A percentile compares a stretch with the other conserved stretches of the same genome.
Conservation (phyloP, 805 yeast species). For the Candida insectalens region DNA sequence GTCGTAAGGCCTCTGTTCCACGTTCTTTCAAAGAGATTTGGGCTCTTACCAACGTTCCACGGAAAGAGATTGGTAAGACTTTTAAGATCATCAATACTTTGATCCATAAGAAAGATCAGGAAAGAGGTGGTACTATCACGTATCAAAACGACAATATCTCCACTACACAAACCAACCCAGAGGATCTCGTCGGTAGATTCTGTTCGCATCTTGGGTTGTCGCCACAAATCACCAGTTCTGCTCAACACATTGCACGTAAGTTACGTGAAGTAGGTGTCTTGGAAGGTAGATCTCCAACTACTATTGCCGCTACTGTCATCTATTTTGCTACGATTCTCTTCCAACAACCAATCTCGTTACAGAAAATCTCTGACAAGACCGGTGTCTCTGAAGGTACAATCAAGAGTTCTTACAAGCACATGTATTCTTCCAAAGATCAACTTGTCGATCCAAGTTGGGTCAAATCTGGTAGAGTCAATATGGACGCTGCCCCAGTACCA, state of each 20-base stretch:
- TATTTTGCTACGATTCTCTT: conserved; percentile 91
- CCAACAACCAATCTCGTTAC: conserved; percentile 64
- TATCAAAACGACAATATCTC: conserved; percentile 39
- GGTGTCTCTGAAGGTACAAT: conserved; percentile 98
- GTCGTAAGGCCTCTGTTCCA: conserved; percentile 88
- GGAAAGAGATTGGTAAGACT: conserved; percentile 89
- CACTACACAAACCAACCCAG: conserved; percentile 84
- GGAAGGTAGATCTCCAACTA: conserved; percentile 94
- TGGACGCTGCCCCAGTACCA: conserved; percentile 11
- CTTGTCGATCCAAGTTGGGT: conserved; percentile 75
- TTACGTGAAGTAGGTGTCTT: conserved; percentile 87
- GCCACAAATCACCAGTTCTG: conserved; percentile 80
- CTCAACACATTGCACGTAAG: conserved; percentile 83
- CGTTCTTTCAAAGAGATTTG: conserved; percentile 94
- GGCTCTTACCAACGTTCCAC: conserved; percentile 88
- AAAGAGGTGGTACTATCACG: conserved; percentile 31
- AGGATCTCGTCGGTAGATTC: conserved; percentile 89
- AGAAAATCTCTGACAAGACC: conserved; percentile 80
- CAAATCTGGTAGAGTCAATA: conserved; percentile 51
- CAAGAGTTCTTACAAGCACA: conserved; percentile 77
- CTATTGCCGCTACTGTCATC: conserved; percentile 95
- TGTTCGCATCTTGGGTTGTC: conserved; percentile 89
- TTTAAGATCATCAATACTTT: conserved; percentile 67
- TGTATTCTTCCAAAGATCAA: conserved; percentile 63
- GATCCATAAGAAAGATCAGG: conserved; percentile 45